Base-by-base conservation (phyloP, 164 flowering plant genomes). In the Aristolochia fimbriata region DNA sequence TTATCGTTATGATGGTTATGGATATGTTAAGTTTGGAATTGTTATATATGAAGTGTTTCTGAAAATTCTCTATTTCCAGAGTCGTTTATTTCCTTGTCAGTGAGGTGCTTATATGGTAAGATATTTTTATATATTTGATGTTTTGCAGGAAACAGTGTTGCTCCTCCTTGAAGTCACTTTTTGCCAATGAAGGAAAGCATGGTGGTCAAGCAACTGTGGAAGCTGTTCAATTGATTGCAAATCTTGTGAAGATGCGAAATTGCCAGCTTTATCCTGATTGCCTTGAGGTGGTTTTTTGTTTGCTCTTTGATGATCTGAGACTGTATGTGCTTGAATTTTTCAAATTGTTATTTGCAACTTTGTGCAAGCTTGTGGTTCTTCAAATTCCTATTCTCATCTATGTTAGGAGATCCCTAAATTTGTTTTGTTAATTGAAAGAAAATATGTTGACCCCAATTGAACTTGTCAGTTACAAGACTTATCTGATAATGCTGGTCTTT, bases 231-330 rank as follows among this genome's bases (percentile, higher is more conserved):
- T 62, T 80, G 77, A 85, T 94, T 73, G 86, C 99, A 20, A 76
- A 77, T 56, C 83, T 64, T 73, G 97, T 94, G 45, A 94, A 88
- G 73, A 65, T 64, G 57, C 74, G 83, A 53, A 69, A 81, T 74
- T 94, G 97, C 61, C 86, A 78, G 55, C 71, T 94, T 68, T 96
- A 88, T 69, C 97, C 99, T 70, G 91, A 88, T 64, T 79, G 90
- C 31, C 63, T 94, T 67, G 93, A 94, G 86, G 99, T 87, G 30
- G 3, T 51, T n/a, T 23, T 37, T 5, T 23, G 30, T 57, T 19
- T 46, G 2, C 55, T 45, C 15, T 51, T 27, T 52, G 15, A 3
- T 45, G 19, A 58, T 12, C 3, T 9, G 15, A 16, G 50, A 13
- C 15, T 58, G 25, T 33, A 17, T 33, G n/a, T 20, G 54, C 33